Conservation (phyloP, 176 grass and related monocot species). For the Aegilops umbellulata region DNA sequence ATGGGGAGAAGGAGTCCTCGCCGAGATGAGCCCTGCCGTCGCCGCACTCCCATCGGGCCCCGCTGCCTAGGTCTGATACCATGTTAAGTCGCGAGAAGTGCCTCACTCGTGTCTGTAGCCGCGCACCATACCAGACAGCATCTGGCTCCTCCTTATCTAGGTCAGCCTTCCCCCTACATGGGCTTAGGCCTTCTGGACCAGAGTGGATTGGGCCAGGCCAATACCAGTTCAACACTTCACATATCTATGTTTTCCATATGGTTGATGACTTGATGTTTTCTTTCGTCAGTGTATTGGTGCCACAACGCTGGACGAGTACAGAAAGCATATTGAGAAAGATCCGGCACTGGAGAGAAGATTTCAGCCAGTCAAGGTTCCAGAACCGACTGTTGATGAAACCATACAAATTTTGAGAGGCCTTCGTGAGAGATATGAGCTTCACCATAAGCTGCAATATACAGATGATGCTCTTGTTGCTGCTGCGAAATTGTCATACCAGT, state of each 20-base stretch:
- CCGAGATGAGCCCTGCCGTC: too few relatives aligned
- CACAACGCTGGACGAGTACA: slow-evolving; percentile 94
- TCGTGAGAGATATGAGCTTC: slow-evolving; percentile 95
- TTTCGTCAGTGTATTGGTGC: slow-evolving; percentile 88
- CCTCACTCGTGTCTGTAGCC: too few relatives aligned
- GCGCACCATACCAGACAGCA: too few relatives aligned
- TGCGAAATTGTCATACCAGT: slow-evolving; percentile 90
- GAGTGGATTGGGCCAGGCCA: too few relatives aligned
- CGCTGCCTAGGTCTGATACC: too few relatives aligned
- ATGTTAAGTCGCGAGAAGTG: too few relatives aligned
- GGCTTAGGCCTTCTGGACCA: too few relatives aligned
- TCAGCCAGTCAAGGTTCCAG: slow-evolving; percentile 96
- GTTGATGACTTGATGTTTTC: slow-evolving; percentile 14
- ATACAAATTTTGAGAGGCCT: slow-evolving; percentile 95
- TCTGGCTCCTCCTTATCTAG: too few relatives aligned
- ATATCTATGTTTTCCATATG: neutral
- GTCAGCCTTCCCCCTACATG: too few relatives aligned
- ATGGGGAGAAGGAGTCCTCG: too few relatives aligned
- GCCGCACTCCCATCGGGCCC: too few relatives aligned
- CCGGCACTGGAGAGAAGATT: slow-evolving; percentile 94
- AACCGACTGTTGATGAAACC: slow-evolving; percentile 98
- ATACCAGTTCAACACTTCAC: neutral
- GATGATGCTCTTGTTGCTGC: slow-evolving; percentile 92
- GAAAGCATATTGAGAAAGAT: slow-evolving; percentile 99
- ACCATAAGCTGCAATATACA: slow-evolving; percentile 90